A percentile compares a stretch with the other conserved stretches of the same genome.
Evolutionary conservation across 202 grass and related monocot species (phyloP).

Genomic region (Schoenoplectus triqueter): DNA sequence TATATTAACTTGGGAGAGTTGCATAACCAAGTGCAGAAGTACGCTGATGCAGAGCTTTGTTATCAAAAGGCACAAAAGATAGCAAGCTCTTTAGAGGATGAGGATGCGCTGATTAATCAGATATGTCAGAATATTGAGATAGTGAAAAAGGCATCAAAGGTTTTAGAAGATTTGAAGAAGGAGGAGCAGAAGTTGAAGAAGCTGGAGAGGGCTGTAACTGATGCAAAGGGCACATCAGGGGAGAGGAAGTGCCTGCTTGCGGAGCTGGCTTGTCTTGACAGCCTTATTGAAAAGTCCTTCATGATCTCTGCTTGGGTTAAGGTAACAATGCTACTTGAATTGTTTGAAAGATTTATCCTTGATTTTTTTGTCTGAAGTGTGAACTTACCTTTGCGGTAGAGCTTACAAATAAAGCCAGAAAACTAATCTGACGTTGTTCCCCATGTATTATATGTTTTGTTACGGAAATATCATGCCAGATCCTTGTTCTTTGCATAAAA

Average conservation of each 20-base stretch:
- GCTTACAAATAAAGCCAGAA: background rate
- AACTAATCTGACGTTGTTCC: constrained; percentile 13
- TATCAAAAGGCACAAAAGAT: constrained; percentile 67
- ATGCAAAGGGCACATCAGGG: constrained; percentile 58
- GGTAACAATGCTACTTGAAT: constrained; percentile 50
- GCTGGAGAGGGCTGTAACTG: constrained; percentile 59
- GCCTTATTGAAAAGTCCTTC: constrained; percentile 64
- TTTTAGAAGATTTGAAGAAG: constrained; percentile 65
- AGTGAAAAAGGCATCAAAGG: constrained; percentile 65
- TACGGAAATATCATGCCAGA: background rate
- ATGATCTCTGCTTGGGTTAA: constrained; percentile 82
- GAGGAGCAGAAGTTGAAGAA: constrained; percentile 84
- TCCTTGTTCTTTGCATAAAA: background rate
- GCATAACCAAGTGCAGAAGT: constrained; percentile 59
- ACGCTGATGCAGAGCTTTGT: constrained; percentile 67
- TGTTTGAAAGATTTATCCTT: background rate
- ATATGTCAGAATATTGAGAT: constrained; percentile 73
- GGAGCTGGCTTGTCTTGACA: constrained; percentile 60
- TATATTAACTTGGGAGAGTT: constrained; percentile 87
- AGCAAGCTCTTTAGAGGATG: constrained; percentile 69
- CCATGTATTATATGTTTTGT: constrained; percentile 2
- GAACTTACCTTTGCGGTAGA: background rate
- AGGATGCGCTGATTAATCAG: constrained; percentile 66
- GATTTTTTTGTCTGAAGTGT: constrained; percentile 15
- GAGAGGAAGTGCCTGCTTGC: constrained; percentile 86